Conservation (phyloP, 1,139 yeast species). For the Pichia sp. region DNA sequence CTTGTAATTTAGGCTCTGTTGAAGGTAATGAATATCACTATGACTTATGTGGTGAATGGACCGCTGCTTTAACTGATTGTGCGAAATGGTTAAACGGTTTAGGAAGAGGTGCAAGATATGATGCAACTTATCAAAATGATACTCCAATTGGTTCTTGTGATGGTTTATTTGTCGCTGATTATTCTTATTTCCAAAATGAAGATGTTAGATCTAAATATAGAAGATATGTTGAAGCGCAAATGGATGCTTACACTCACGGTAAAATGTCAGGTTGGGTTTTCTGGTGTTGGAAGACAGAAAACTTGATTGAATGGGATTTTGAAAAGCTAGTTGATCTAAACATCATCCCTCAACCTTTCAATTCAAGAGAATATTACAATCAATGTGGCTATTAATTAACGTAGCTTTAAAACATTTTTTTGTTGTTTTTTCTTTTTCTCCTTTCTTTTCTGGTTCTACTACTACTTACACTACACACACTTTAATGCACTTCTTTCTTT, state of each 20-base stretch:
- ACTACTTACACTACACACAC: no score
- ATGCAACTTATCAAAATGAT: constrained; percentile 40
- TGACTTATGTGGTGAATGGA: constrained; percentile 64
- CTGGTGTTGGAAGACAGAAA: constrained; percentile 66
- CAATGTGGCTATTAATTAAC: constrained; percentile 26
- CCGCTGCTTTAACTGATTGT: constrained; percentile 82
- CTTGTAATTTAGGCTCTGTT: constrained; percentile 25
- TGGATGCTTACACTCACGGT: constrained; percentile 37
- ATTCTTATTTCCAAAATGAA: constrained; percentile 29
- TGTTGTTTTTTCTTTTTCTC: background rate
- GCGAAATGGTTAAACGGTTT: constrained; percentile 61
- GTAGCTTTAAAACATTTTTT: no score
- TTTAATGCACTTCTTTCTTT: no score
- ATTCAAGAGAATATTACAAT: constrained; percentile 36
- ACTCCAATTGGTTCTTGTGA: constrained; percentile 36
- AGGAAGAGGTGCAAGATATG: constrained; percentile 53
- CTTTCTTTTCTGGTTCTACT: background rate
- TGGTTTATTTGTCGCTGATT: constrained; percentile 23
- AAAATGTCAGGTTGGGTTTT: constrained; percentile 52
- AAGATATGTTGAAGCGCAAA: constrained; percentile 44
- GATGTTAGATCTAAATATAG: constrained; percentile 34
- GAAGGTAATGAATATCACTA: constrained; percentile 35
- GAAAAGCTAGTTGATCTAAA: constrained; percentile 40
- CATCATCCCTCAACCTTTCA: constrained; percentile 57
- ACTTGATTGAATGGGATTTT: constrained; percentile 59